Conservation (phyloP, 2,329 filamentous ascomycete genomes). For the Knufia fluminis region DNA sequence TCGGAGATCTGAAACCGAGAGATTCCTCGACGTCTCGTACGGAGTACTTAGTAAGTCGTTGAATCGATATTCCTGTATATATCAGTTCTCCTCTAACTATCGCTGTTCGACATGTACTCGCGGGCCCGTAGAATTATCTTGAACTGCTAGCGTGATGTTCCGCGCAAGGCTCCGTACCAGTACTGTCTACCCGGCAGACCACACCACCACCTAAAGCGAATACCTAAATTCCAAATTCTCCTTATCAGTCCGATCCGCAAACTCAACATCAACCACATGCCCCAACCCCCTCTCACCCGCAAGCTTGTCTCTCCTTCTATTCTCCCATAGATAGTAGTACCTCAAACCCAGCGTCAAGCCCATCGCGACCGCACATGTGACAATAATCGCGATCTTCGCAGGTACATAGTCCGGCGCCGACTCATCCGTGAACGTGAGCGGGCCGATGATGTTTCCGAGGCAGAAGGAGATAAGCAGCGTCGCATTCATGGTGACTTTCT, state of each 20-base stretch:
- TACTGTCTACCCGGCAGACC: too few species aligned
- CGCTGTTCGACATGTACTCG: too few species aligned
- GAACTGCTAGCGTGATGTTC: too few species aligned
- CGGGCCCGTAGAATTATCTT: too few species aligned
- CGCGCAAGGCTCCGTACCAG: too few species aligned
- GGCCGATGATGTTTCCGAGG: constrained; percentile 37
- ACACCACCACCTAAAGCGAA: constrained; percentile 8
- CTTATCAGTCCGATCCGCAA: constrained; percentile 25
- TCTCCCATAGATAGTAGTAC: background rate
- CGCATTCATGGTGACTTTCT: constrained; percentile 42
- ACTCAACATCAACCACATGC: constrained; percentile 1
- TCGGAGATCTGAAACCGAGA: too few species aligned
- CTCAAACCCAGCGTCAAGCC: background rate
- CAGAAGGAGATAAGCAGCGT: constrained; percentile 37
- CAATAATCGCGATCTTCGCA: constrained; percentile 28
- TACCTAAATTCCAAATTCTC: constrained; percentile 25
- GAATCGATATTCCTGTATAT: too few species aligned
- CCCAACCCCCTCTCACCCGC: background rate
- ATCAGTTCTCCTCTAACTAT: too few species aligned
- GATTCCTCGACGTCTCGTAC: too few species aligned
- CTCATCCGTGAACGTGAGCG: constrained; percentile 35
- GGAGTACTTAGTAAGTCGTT: too few species aligned
- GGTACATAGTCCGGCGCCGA: constrained; percentile 34
- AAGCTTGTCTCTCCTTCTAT: background rate
- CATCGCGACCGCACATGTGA: background rate